Evolutionary conservation across 805 yeast species (phyloP), one percentile per base, ranked within the genome.

Genomic region (Debaryomyces prosopidis): DNA sequence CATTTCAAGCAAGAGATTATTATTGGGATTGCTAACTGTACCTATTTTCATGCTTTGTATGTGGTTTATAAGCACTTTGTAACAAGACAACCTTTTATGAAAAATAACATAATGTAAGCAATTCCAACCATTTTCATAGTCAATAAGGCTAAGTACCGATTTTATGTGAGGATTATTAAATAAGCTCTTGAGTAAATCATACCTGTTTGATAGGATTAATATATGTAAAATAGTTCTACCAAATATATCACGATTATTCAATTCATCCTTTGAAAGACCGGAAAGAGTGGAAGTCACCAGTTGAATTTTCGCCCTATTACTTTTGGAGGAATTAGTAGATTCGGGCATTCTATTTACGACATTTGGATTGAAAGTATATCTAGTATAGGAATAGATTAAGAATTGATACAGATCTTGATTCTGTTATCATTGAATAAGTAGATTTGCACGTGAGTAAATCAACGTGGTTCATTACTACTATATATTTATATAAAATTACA

Each of bases 71-170:
- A 72, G 44, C 1, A 60, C 62, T 43, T 72, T 75, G 8, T 84
- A 82, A 57, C 85, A 77, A 15, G 75, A 57, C 35, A 84, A 65
- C 44, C 84, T 72, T 28, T 82, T 86, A 49, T 77, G 66, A 51
- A 71, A 79, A 11, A 87, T 66, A 3, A 89, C 80, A 48, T 82
- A 78, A 62, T 91, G 97, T 23, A 91, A 69, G 19, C 89, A 80
- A 36, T 87, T 86, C 85, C 95, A 90, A 1, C 89, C 86, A 58
- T 80, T 88, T 62, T 90, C 97, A 42, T 69, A 69, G 61, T 91
- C 97, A 2, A 71, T 64, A 0, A 65, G 53, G 2, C 75, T 52
- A 43, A 73, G 33, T 1, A 68, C 47, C n/a, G 44, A 39, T 40
- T 82, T 80, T 17, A 78, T 57, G 14, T 75, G 73, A 7, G 76